These are phyloP conservation scores for Vigna trinervia DNA, from an alignment of 306 rosid species.

Conservation along the genomic window DNA sequence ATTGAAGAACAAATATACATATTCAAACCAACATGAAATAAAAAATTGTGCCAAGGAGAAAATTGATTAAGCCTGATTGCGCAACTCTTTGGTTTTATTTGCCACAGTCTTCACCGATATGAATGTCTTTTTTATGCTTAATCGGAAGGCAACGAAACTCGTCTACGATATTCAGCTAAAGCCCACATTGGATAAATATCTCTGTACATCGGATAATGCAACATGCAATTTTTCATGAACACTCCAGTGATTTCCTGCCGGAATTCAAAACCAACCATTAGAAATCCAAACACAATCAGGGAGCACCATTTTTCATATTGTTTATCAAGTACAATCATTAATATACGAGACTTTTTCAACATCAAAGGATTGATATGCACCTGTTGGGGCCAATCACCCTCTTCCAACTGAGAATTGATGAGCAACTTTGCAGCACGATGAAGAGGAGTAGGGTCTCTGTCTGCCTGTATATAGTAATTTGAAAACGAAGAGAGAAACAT, in stretches of 20 bases:
- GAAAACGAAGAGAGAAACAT: neutral
- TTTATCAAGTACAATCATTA: neutral
- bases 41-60: neutral
- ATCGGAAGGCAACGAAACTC: constrained; percentile 59
- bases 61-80: constrained; percentile 7
- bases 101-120: neutral
- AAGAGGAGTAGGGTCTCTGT: constrained; percentile 66
- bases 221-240: constrained; percentile 68
- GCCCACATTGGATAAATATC: constrained; percentile 79
- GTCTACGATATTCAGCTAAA: constrained; percentile 71
- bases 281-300: neutral
- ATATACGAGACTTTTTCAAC: neutral
- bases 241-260: constrained; percentile 65
- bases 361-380: constrained; percentile 25
- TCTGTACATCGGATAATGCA: constrained; percentile 80
- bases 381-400: constrained; percentile 80
- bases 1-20: constrained; percentile 33
- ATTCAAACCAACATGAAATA: neutral
- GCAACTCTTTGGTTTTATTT: neutral
- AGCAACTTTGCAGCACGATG: constrained; percentile 63
- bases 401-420: constrained; percentile 65
- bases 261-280: neutral
- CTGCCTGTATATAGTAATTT: constrained; percentile 45
- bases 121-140: neutral
- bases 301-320: neutral